A percentile compares a stretch with the other conserved stretches of the same genome.
These are phyloP conservation scores for Tetracentron sinense DNA, from an alignment of 164 flowering plant species.

Conservation along the genomic window DNA sequence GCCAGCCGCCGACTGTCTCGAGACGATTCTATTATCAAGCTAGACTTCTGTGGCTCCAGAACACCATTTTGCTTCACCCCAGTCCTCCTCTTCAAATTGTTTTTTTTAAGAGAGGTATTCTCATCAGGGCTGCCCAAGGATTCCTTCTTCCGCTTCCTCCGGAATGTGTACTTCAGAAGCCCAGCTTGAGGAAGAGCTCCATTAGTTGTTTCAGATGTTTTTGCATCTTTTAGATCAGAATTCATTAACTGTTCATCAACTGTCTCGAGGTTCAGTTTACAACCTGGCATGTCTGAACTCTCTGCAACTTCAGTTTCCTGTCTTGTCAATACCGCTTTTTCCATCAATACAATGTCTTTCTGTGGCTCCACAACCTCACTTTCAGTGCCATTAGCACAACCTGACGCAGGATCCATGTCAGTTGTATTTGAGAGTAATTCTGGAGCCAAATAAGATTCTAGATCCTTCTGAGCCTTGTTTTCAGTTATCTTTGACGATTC, in stretches of 20 bases:
- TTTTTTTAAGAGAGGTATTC: constrained; percentile 29
- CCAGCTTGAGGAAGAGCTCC: constrained; percentile 23
- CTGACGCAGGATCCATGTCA: constrained; percentile 11
- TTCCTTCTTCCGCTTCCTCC: constrained; percentile 77
- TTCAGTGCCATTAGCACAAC: constrained; percentile 12
- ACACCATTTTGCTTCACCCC: constrained; percentile 30
- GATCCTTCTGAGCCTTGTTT: constrained; percentile 18
- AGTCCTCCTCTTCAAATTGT: constrained; percentile 21
- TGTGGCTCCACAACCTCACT: constrained; percentile 12
- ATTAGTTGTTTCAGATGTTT: constrained; percentile 21
- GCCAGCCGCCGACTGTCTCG: constrained; percentile 56
- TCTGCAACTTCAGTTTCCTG: constrained; percentile 32
- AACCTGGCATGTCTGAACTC: constrained; percentile 17
- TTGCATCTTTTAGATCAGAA: constrained; percentile 21
- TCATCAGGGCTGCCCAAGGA: constrained; percentile 37
- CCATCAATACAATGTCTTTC: constrained; percentile 18
- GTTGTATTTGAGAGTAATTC: constrained; percentile 8
- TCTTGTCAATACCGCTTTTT: constrained; percentile 21
- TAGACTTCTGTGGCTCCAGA: constrained; percentile 31
- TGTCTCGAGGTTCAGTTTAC: constrained; percentile 21
- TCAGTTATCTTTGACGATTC: constrained; percentile 12
- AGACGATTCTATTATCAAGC: constrained; percentile 47
- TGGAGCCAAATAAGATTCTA: constrained; percentile 12
- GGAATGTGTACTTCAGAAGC: constrained; percentile 69
- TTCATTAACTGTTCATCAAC: constrained; percentile 15